Base-by-base conservation (phyloP, 1,139 yeast species). In the Pichia sp. region DNA sequence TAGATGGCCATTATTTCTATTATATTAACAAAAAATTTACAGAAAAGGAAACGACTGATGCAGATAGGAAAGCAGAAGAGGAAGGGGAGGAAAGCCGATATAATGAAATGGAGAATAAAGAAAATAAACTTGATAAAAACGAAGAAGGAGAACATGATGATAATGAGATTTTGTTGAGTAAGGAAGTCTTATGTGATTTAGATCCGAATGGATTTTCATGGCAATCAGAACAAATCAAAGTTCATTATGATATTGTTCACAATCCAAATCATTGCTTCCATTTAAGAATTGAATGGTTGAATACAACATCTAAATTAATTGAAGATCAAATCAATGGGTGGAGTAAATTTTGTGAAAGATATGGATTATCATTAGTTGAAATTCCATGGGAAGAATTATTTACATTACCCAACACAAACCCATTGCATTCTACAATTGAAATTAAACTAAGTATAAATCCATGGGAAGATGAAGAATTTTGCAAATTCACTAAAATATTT, bases 181-280 rank as follows among this genome's bases (percentile, higher is more conserved):
- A 81, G 53, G 73, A 83, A 1, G 73, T 92, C 38, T 73, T 76
- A 47, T 79, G 80, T 58, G 88, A 92, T 64, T 79, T 88, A 24
- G 98, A 92, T 62, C 86, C 94, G 0, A 69, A 73, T 36, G 71
- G 72, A 4, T 76, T 80, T 52, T 88, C 96, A 0, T 80, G 80
- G 62, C 77, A 90, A 49, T 85, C 86, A 0, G 98, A 94, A 59
- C 67, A 81, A 13, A 71, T 90, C 37, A 80, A 82, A 3, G 89
- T 92, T 4, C 97, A 92, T 65, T 86, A 87, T 60, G 98, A 94
- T 63, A 75, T 82, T 47, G 92, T 89, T 4, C 97, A 89, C 62
- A 92, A 90, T 61, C 97, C 97, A 0, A 95, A 88, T 53, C 95
- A 90, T 60, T 90, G 97, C 60, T 94, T 82, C 68, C 98, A 90